Base-by-base conservation (phyloP, 1,139 yeast genomes). In the Zygoascus sp. region DNA sequence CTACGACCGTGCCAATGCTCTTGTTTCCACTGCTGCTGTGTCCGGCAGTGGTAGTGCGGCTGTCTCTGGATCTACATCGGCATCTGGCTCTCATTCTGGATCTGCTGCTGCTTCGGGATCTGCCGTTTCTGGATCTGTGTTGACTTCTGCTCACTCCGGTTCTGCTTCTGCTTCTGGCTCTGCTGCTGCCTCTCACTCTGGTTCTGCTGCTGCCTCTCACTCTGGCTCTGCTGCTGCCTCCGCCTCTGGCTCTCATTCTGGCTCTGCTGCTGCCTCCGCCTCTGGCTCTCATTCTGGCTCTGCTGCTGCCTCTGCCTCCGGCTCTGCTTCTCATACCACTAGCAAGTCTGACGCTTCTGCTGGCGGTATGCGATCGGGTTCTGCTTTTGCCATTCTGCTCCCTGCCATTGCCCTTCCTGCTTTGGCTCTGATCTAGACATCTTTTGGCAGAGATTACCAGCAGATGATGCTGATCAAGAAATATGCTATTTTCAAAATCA, bases 71-170 rank as follows among this genome's bases (percentile, higher is more conserved):
- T 27, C 44, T 39, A 32, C 25, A 1, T 40, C 39, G 11, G 17
- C 16, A n/a, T 5, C 40, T 10, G 39, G 32, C 34, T 7, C 32
- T 20, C 45, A 39, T 32, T 7, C 5, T 8, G 7, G 9, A 15
- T 2, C 35, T 36, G n/a, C 46, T 17, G 28, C 38, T 4, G 15
- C 46, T 22, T 15, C 42, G 10, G 28, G 34, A n/a, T 10, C 46
- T 8, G 40, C 21, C 16, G 19, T 38, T 11, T 10, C 46, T 2
- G 23, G 23, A 11, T 11, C 39, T 10, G 23, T 10, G n/a, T n/a
- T 27, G 9, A n/a, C 34, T 32, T 27, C 38, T n/a, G n/a, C n/a
- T n/a, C n/a, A n/a, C n/a, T n/a, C n/a, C n/a, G n/a, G n/a, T n/a
- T n/a, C n/a, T n/a, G n/a, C n/a, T n/a, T n/a, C n/a, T 6, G 22